These are phyloP conservation scores for Russula foetens DNA, from an alignment of 768 basidiomycete genomes.

Conservation along the genomic window DNA sequence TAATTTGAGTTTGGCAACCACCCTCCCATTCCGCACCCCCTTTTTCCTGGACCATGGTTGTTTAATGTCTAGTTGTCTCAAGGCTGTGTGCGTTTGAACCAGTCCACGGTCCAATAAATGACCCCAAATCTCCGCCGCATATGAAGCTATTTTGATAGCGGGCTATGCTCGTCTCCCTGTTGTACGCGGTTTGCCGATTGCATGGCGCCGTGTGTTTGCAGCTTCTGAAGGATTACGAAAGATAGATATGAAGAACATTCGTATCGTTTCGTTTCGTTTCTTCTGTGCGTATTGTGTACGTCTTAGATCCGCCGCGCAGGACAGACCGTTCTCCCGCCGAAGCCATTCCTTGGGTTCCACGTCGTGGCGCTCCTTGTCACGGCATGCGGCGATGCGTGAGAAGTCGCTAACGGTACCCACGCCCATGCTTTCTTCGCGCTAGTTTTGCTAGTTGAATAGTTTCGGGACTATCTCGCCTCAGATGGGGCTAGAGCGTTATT, in stretches of 20 bases:
- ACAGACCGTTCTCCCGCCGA: slow-evolving; percentile 11
- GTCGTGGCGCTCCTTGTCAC: slow-evolving; percentile 17
- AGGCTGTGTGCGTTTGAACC: not conserved
- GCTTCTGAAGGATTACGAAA: slow-evolving; percentile 8
- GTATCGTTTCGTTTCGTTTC: no score
- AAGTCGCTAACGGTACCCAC: slow-evolving; percentile 9
- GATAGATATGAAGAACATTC: slow-evolving; percentile 8
- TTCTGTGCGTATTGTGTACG: slow-evolving; percentile 1
- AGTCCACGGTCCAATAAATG: not conserved
- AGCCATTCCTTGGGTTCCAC: slow-evolving; percentile 16
- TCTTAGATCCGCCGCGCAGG: slow-evolving; percentile 7
- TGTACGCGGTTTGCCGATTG: slow-evolving; percentile 11
- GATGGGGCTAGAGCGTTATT: slow-evolving; percentile 18
- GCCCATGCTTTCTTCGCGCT: slow-evolving; percentile 15
- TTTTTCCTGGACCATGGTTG: not conserved
- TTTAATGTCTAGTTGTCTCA: not conserved
- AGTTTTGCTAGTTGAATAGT: slow-evolving; percentile 17
- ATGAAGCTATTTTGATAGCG: not conserved
- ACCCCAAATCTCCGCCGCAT: slow-evolving; percentile 10
- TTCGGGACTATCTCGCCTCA: slow-evolving; percentile 13
- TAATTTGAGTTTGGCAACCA: not conserved
- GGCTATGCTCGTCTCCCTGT: not conserved
- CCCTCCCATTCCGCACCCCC: not conserved
- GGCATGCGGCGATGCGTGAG: slow-evolving; percentile 16
- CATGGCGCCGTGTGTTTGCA: not conserved